A percentile compares a stretch with the other conserved stretches of the same genome.
phyloP scores from a whole-genome alignment of 202 grass and related monocot genomes.

The Zoysia matrella region DNA sequence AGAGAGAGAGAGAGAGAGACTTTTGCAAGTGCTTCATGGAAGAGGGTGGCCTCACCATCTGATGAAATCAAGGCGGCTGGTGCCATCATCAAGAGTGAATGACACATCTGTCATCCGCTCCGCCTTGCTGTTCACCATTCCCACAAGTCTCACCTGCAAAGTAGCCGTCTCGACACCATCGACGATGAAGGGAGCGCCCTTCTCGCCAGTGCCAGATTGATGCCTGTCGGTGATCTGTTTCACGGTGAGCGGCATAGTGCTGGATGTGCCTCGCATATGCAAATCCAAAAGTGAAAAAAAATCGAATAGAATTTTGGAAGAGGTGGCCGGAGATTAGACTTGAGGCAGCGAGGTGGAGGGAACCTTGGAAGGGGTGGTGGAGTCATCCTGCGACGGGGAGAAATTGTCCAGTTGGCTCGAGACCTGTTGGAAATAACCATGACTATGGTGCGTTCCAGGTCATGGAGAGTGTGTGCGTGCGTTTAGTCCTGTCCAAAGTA shows the following conservation, averaged over 20 bases:
- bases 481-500: too few relatives aligned
- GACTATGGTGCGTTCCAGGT: too few relatives aligned
- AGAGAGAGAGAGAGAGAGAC: neutral
- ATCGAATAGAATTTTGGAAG: neutral
- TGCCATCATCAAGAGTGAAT: constrained; percentile 87
- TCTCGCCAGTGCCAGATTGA: constrained; percentile 65
- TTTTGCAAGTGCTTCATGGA: neutral
- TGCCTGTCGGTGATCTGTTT: constrained; percentile 81
- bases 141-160: constrained; percentile 68
- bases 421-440: neutral
- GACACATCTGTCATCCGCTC: constrained; percentile 63
- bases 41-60: constrained; percentile 56
- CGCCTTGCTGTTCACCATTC: constrained; percentile 68
- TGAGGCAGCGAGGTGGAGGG: neutral
- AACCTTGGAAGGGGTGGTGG: constrained; percentile 59
- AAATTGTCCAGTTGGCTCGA: constrained; percentile 74
- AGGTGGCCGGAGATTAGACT: too few relatives aligned
- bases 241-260: constrained; percentile 73
- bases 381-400: constrained; percentile 69
- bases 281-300: neutral
- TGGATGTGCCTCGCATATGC: constrained; percentile 61
- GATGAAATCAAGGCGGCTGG: constrained; percentile 80
- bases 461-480: too few relatives aligned
- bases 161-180: constrained; percentile 54
- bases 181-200: constrained; percentile 51